phyloP scores from a whole-genome alignment of 345 rosid species.

The Arabidopsis thaliana region TAIR10.1 NC_003076.8:16967501-16968000 shows the following conservation, averaged over 20 bases:
- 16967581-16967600: not conserved
- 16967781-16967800: not conserved
- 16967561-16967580: not conserved
- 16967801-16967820: not conserved
- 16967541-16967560: no score
- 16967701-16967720: not conserved
- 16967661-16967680: conserved; percentile 22
- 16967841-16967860: not conserved
- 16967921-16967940: not conserved
- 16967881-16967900: no score
- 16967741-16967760: conserved; percentile 27
- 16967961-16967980: not conserved
- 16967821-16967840: not conserved
- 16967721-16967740: conserved; percentile 32
- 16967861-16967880: not conserved
- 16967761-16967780: not conserved
- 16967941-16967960: not conserved
- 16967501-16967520: no score
- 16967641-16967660: conserved; percentile 12
- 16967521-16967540: no score
- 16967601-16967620: not conserved
- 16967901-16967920: not conserved
- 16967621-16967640: conserved; percentile 14
- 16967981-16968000: not conserved
- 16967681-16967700: conserved; percentile 42